These are phyloP conservation scores for Penicillium sp. DNA, from an alignment of 2,329 filamentous ascomycete genomes.

Conservation along the genomic window DNA sequence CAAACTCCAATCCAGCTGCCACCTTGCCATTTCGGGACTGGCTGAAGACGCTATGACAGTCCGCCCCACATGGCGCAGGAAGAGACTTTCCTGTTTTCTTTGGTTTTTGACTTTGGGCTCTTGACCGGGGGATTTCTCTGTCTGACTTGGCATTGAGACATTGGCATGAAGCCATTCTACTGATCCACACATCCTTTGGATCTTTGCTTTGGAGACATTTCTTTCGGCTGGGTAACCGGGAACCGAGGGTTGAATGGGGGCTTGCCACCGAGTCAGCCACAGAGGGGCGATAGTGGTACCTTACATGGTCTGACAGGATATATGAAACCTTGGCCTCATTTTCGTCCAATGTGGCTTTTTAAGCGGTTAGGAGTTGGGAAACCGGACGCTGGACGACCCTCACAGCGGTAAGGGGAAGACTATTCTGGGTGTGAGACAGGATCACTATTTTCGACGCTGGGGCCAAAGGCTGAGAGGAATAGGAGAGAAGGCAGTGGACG, in stretches of 20 bases:
- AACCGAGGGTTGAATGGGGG: not conserved
- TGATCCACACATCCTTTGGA: not conserved
- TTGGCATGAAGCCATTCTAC: not conserved
- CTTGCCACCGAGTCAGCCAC: slow-evolving; percentile 6
- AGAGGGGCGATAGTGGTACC: not conserved
- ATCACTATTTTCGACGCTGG: slow-evolving; percentile 2
- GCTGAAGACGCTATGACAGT: slow-evolving; percentile 4
- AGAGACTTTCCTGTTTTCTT: slow-evolving; percentile 15
- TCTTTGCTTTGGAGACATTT: not conserved
- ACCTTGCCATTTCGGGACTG: slow-evolving; percentile 14
- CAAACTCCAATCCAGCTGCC: slow-evolving; percentile 1
- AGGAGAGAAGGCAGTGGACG: not conserved
- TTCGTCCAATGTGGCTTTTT: slow-evolving; percentile 2
- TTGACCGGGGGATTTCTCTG: not conserved
- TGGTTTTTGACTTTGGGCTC: not conserved
- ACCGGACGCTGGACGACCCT: not conserved
- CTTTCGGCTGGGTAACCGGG: not conserved
- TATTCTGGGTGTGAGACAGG: slow-evolving; percentile 12
- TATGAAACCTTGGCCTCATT: slow-evolving; percentile 5
- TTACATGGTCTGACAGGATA: slow-evolving; percentile 7
- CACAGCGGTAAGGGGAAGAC: slow-evolving; percentile 11
- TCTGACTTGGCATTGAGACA: slow-evolving; percentile 1
- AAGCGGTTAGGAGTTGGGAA: slow-evolving; percentile 3
- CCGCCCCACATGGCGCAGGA: slow-evolving; percentile 18
- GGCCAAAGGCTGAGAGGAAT: not conserved